phyloP scores from a whole-genome alignment of 495 filamentous ascomycete species.

The Tuber calosporum region DNA sequence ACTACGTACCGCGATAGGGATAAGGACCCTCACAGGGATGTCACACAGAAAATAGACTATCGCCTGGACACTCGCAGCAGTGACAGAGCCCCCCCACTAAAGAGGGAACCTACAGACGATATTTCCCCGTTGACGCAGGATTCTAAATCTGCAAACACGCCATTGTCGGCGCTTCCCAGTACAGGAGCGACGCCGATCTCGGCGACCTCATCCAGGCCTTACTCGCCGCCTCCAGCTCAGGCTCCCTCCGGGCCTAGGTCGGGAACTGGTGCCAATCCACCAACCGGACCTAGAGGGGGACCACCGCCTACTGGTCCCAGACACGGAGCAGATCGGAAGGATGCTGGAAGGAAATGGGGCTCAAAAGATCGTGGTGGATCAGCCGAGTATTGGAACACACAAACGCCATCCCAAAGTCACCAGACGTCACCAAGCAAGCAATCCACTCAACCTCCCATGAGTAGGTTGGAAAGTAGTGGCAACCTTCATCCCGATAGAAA shows the following conservation, averaged over 20 bases:
- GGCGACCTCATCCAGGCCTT: conserved; percentile 33
- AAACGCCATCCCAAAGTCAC: conserved; percentile 13
- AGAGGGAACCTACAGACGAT: conserved; percentile 33
- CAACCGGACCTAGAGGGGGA: conserved; percentile 38
- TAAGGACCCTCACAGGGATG: conserved; percentile 30
- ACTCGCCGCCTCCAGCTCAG: conserved; percentile 31
- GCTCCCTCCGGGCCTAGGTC: conserved; percentile 30
- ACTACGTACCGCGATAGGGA: conserved; percentile 25
- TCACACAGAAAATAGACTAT: conserved; percentile 31
- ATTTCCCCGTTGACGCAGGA: conserved; percentile 31
- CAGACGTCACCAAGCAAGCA: conserved; percentile 14
- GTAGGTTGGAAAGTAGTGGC: conserved; percentile 22
- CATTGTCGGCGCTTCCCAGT: conserved; percentile 19
- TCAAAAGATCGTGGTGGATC: conserved; percentile 29
- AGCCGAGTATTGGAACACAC: conserved; percentile 31
- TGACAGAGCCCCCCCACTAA: conserved; percentile 18
- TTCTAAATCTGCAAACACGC: conserved; percentile 28
- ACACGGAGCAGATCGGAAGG: conserved; percentile 29
- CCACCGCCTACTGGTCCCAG: conserved; percentile 38
- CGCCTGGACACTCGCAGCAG: conserved; percentile 26
- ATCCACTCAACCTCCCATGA: not conserved
- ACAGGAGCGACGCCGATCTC: conserved; percentile 30
- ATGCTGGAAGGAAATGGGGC: conserved; percentile 31
- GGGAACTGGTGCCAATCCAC: conserved; percentile 24
- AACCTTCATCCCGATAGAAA: conserved; percentile 37